Evolutionary conservation across 2,329 filamentous ascomycete genomes (phyloP).

Genomic region (Falciphora oryzae): DNA sequence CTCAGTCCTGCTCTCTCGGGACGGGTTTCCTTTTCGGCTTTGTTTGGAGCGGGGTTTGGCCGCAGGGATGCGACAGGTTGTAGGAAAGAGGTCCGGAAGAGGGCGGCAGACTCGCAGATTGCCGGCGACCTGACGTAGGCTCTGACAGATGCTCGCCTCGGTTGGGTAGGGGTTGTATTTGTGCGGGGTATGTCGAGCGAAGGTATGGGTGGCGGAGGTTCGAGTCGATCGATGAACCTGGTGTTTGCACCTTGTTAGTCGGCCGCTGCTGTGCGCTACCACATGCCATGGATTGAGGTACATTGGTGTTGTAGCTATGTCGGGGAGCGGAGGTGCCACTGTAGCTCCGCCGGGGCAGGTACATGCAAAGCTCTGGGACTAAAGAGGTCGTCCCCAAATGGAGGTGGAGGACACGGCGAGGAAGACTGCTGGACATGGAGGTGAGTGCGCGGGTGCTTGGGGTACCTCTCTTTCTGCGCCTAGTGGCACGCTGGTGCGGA

Average conservation of each 20-base stretch:
- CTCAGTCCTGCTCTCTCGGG: background rate
- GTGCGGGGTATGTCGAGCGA: background rate
- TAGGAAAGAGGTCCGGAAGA: background rate
- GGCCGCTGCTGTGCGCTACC: background rate
- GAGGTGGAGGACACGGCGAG: background rate
- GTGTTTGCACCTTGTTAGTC: background rate
- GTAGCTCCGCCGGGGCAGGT: background rate
- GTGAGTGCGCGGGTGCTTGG: background rate
- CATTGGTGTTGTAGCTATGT: too few relatives aligned
- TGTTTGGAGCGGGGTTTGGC: background rate
- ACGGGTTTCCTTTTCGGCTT: background rate
- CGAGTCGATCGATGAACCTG: background rate
- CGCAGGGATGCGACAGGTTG: background rate
- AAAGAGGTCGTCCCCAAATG: background rate
- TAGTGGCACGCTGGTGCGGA: background rate
- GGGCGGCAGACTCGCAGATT: background rate
- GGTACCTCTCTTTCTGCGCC: background rate
- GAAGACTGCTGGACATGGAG: background rate
- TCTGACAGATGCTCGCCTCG: background rate
- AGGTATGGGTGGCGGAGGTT: background rate
- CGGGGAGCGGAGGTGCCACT: background rate
- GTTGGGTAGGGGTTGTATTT: background rate
- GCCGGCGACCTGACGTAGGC: background rate
- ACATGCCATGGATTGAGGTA: background rate
- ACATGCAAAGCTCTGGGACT: background rate